Evolutionary conservation across 805 yeast genomes (phyloP), one percentile per base, ranked within the genome.

Genomic region (Starmerella sp.): DNA sequence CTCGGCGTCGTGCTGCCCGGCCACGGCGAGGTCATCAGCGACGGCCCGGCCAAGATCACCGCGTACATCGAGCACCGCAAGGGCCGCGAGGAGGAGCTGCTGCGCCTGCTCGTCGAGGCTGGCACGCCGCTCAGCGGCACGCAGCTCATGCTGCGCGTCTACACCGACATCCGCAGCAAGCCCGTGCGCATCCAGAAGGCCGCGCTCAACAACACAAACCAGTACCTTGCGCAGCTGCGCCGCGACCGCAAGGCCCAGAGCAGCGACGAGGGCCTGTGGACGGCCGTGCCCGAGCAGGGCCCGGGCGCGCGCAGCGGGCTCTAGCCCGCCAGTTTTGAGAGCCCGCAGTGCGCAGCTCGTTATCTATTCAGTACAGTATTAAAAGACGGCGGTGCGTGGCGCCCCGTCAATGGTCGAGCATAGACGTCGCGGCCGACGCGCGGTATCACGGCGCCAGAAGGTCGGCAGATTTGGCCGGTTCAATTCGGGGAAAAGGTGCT

Each of bases 31-130:
- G 54, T 63, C 7, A 59, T 71, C 14, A 57, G 56, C 17, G 66
- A 68, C 37, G 71, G 70, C 22, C 59, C 59, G 10, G 62, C 51
- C 13, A 66, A 62, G 48, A 63, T 70, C 56, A 45, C 54, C 13
- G 64, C 61, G 55, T 69, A 70, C 59, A 64, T 70, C n/a, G 52
- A 45, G 32, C 74, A 70, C 54, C 66, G 74, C 8, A 58, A 54
- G 45, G 59, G 60, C 43, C 69, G 74, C 5, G 72, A 68, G 52
- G 54, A 62, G 15, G 66, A 69, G 61, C 60, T 70, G 7, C 37
- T 63, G 22, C 56, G 51, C 6, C 47, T 58, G 9, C 55, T 70
- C 36, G 28, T 37, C 39, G 54, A 39, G 3, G 30, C 43, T 22
- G 45, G 48, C 5, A 52, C 48, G 13, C 55, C 61, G 31, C 46